phyloP scores from a whole-genome alignment of 306 rosid species.

The Macrotyloma uniflorum region DNA sequence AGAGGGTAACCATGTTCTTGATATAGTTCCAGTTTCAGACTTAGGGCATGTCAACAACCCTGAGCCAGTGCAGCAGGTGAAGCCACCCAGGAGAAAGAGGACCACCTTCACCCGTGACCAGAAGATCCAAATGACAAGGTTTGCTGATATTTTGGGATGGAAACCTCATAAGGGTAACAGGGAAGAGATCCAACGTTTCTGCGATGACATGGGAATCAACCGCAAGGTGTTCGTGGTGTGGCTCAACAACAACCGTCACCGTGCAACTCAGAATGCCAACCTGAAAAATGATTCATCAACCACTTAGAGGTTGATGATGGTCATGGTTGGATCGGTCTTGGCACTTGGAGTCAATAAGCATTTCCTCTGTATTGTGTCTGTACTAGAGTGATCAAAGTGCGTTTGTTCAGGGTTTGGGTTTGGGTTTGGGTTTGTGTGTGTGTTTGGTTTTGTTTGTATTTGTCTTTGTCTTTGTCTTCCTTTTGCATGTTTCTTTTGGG shows the following conservation, averaged over 20 bases:
- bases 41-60: too few relatives aligned
- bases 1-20: too few relatives aligned
- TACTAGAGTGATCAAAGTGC: background rate
- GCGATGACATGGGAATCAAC: constrained; percentile 25
- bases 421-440: background rate
- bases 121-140: background rate
- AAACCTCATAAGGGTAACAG: background rate
- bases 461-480: background rate
- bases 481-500: too few relatives aligned
- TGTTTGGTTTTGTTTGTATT: too few relatives aligned
- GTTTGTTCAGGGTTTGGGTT: background rate
- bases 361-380: background rate
- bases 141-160: constrained; percentile 22
- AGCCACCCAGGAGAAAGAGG: background rate
- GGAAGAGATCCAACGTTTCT: background rate
- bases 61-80: too few relatives aligned
- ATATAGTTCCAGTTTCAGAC: too few relatives aligned
- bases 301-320: too few relatives aligned
- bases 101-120: constrained; percentile 3
- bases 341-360: background rate
- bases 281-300: background rate
- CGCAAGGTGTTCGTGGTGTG: background rate
- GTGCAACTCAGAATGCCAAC: background rate
- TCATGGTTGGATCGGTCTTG: background rate
- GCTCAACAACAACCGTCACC: constrained; percentile 30